Evolutionary conservation across 2,329 filamentous ascomycete species (phyloP).

Genomic region (Phialophora macrospora): DNA sequence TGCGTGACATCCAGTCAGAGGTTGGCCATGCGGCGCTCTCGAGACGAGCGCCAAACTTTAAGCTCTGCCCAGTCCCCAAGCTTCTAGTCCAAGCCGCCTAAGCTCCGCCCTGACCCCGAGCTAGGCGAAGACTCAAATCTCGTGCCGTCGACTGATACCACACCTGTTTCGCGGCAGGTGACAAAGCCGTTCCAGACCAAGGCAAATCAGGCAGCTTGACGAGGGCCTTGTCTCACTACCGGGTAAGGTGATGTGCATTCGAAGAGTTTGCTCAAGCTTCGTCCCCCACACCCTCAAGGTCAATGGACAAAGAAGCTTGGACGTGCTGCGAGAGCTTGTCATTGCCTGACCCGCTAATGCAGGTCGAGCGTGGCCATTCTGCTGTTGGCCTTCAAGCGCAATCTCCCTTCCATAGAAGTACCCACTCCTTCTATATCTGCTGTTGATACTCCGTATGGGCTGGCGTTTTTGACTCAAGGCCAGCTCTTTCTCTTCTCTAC

Average conservation of each 20-base stretch:
- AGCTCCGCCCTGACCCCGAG: background rate
- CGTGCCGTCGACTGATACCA: slow-evolving; percentile 11
- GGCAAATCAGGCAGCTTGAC: slow-evolving; percentile 2
- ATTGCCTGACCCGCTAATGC: background rate
- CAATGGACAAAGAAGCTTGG: background rate
- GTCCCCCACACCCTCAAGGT: background rate
- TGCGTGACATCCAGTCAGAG: slow-evolving; percentile 1
- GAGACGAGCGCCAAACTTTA: background rate
- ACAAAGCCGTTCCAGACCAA: background rate
- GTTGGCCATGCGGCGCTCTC: background rate
- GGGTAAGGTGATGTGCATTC: slow-evolving; percentile 1
- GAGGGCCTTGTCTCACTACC: slow-evolving; percentile 9
- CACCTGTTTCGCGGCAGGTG: slow-evolving; percentile 8
- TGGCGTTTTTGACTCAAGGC: background rate
- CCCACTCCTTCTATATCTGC: slow-evolving; percentile 12
- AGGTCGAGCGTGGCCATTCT: background rate
- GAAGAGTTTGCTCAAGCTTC: slow-evolving; percentile 13
- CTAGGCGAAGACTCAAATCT: slow-evolving; percentile 4
- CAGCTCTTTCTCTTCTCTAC: slow-evolving; percentile 3
- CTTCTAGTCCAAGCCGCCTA: background rate
- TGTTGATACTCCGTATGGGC: slow-evolving; percentile 5
- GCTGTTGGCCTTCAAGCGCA: slow-evolving; percentile 14
- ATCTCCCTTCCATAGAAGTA: slow-evolving; percentile 25
- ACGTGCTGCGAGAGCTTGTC: background rate
- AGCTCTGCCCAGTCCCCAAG: background rate